These are phyloP conservation scores for Eimeria necatrix DNA, from an alignment of 169 alveolate genomes.

Conservation along the genomic window DNA sequence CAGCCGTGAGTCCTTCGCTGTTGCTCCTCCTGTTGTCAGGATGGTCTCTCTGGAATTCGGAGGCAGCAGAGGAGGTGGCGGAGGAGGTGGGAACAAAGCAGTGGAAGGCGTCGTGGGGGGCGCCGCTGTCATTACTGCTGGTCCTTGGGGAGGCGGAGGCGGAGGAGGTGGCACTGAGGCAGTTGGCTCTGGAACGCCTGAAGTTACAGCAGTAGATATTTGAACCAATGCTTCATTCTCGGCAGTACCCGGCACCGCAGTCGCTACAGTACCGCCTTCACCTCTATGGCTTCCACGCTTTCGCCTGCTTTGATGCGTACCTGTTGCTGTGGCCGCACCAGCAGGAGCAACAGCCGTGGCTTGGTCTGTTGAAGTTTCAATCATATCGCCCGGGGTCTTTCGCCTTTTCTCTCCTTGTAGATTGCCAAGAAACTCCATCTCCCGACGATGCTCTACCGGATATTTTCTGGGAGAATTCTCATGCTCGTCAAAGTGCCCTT, in stretches of 20 bases:
- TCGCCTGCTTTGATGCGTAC: conserved; percentile 39
- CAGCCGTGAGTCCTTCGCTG: conserved; percentile 1
- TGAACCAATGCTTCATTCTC: background rate
- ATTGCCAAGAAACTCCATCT: background rate
- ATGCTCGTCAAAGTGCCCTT: background rate
- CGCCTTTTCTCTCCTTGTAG: conserved; percentile 32
- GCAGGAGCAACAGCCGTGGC: background rate
- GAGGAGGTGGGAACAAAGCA: conserved; percentile 16
- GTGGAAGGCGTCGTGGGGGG: conserved; percentile 10
- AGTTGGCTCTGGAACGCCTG: conserved; percentile 6
- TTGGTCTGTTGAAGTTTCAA: background rate
- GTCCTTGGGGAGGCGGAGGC: conserved; percentile 4
- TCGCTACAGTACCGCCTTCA: background rate
- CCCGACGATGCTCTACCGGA: background rate
- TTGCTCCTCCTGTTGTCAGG: background rate
- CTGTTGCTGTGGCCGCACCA: conserved; percentile 15
- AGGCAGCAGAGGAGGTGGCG: background rate
- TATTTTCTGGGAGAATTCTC: background rate
- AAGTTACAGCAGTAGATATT: background rate
- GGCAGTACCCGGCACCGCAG: background rate
- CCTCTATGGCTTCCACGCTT: conserved; percentile 18
- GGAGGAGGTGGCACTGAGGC: background rate
- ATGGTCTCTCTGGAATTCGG: background rate
- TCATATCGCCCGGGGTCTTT: background rate
- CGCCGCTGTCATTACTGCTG: conserved; percentile 33